These are phyloP conservation scores for Fusarium luffae DNA, from an alignment of 2,329 filamentous ascomycete species.

Conservation along the genomic window DNA sequence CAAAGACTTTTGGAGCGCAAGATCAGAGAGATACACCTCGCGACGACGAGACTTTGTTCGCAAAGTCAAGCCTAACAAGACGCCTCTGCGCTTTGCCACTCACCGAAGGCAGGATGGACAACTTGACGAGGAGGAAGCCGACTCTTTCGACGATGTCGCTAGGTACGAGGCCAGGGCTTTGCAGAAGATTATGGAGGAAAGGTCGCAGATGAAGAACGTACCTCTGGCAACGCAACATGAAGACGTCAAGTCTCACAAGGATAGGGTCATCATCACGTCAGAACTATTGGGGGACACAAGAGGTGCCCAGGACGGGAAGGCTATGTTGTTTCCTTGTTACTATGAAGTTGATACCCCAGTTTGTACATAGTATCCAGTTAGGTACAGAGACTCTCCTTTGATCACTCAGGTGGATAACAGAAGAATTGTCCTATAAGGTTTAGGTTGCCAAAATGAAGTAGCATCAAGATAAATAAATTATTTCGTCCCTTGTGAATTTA, in stretches of 20 bases:
- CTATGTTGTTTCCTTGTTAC: slow-evolving; percentile 19
- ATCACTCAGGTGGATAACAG: no score
- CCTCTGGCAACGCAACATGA: neutral
- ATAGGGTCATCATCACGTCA: neutral
- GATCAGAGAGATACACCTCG: slow-evolving; percentile 8
- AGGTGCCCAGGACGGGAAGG: neutral
- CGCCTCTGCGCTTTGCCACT: slow-evolving; percentile 13
- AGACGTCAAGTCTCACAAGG: neutral
- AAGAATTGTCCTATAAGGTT: neutral
- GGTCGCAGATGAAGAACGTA: neutral
- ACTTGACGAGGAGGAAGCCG: slow-evolving; percentile 17
- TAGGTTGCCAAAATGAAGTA: no score
- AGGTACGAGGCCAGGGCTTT: neutral
- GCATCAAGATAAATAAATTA: no score
- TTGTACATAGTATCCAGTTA: neutral
- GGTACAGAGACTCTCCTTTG: neutral
- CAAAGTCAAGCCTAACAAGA: slow-evolving; percentile 1
- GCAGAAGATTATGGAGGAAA: neutral
- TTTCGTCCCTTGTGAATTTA: neutral
- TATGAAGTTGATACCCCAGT: slow-evolving; percentile 18
- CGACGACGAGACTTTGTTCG: slow-evolving; percentile 18
- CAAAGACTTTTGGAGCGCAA: slow-evolving; percentile 27
- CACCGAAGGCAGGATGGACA: neutral
- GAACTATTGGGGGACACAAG: neutral
- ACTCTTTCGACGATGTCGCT: slow-evolving; percentile 11